Evolutionary conservation across 352 stramenopile species (phyloP).

Genomic region (Phytopythium oedochilum): DNA sequence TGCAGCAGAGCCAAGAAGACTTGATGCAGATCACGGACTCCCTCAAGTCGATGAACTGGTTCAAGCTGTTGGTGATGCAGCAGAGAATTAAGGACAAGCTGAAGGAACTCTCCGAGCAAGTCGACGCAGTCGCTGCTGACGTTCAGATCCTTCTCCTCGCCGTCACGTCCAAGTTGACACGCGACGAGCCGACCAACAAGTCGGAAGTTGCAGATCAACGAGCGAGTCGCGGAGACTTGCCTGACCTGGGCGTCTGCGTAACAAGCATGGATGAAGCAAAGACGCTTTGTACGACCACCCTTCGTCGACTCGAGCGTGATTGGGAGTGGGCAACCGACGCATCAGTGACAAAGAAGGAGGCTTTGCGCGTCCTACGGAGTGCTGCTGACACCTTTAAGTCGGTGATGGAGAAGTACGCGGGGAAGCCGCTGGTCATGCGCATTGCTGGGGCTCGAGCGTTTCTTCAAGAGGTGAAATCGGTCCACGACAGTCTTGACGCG

Average conservation of each 20-base stretch:
- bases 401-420: background rate
- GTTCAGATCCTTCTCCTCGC: too few species aligned
- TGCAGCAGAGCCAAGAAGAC: too few species aligned
- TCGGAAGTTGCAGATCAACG: too few species aligned
- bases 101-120: too few species aligned
- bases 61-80: too few species aligned
- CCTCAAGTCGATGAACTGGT: too few species aligned
- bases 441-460: background rate
- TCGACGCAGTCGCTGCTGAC: too few species aligned
- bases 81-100: too few species aligned
- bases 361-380: background rate
- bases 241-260: background rate
- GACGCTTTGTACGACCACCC: background rate
- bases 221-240: background rate
- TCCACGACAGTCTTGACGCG: background rate
- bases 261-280: background rate
- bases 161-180: too few species aligned
- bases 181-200: too few species aligned
- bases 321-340: background rate
- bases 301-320: background rate
- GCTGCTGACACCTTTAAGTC: background rate
- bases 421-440: background rate
- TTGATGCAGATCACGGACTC: too few species aligned
- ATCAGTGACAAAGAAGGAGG: background rate
- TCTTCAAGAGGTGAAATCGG: background rate